Evolutionary conservation across 768 basidiomycete genomes (phyloP).

Genomic region (Phlebiopsis flavidoalba): DNA sequence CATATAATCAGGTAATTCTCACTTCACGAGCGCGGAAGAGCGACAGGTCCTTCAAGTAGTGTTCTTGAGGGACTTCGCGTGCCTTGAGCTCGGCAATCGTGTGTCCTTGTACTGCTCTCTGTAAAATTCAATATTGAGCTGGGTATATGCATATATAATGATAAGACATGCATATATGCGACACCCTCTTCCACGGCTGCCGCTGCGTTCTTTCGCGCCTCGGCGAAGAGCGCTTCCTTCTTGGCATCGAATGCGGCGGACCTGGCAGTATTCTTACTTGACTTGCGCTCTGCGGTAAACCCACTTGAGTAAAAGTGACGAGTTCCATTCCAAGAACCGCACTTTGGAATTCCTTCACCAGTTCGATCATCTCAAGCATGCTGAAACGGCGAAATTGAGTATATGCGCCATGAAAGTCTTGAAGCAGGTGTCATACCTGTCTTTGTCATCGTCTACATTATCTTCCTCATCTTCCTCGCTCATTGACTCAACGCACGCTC

Average conservation of each 20-base stretch:
- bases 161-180: constrained; percentile 15
- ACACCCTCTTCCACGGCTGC: constrained; percentile 15
- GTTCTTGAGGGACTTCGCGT: constrained; percentile 18
- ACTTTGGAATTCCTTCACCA: constrained; percentile 25
- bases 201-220: constrained; percentile 18
- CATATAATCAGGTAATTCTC: constrained; percentile 2
- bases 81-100: constrained; percentile 18
- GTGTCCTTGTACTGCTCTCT: constrained; percentile 25
- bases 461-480: background rate
- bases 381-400: background rate
- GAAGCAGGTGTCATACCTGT: background rate
- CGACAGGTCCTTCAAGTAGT: constrained; percentile 12
- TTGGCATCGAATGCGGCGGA: constrained; percentile 19
- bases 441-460: background rate
- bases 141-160: constrained; percentile 7
- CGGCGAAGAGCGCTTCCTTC: constrained; percentile 18
- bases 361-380: constrained; percentile 22
- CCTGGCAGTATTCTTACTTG: constrained; percentile 15
- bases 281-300: constrained; percentile 19
- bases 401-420: too few relatives aligned
- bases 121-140: constrained; percentile 3
- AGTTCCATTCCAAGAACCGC: background rate
- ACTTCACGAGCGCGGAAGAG: constrained; percentile 15
- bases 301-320: background rate
- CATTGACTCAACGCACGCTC: background rate